Conservation (phyloP, 345 rosid species). For the Eucalyptus camaldulensis region DNA sequence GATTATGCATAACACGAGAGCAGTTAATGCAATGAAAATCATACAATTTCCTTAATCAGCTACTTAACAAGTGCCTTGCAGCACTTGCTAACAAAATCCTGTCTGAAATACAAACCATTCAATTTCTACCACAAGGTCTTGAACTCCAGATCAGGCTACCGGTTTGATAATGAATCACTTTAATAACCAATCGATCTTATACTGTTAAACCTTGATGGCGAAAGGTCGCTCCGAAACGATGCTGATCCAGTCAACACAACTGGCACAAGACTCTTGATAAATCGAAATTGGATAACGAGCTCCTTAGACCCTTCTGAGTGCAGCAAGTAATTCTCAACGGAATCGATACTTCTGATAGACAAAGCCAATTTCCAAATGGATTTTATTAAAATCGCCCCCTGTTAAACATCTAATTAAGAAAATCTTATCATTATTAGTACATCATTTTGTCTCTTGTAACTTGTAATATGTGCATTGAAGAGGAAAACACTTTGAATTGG, state of each 20-base stretch:
- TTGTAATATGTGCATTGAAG: not conserved
- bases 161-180: not conserved
- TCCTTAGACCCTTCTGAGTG: not conserved
- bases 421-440: not conserved
- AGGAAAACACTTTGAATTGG: not conserved
- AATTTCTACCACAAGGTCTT: not conserved
- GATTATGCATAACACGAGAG: not conserved
- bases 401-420: not conserved
- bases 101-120: not conserved
- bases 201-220: not conserved
- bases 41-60: not conserved
- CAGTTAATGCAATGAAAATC: not conserved
- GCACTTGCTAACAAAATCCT: not conserved
- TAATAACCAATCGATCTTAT: not conserved
- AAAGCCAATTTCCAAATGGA: not conserved
- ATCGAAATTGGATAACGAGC: not conserved
- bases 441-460: not conserved
- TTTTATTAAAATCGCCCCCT: not conserved
- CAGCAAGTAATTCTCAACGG: not conserved
- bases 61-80: not conserved
- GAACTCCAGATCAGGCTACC: not conserved
- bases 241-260: not conserved
- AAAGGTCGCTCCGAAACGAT: not conserved
- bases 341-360: not conserved
- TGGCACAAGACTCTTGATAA: not conserved